Evolutionary conservation across 768 basidiomycete genomes (phyloP).

Genomic region (Russula emetica): DNA sequence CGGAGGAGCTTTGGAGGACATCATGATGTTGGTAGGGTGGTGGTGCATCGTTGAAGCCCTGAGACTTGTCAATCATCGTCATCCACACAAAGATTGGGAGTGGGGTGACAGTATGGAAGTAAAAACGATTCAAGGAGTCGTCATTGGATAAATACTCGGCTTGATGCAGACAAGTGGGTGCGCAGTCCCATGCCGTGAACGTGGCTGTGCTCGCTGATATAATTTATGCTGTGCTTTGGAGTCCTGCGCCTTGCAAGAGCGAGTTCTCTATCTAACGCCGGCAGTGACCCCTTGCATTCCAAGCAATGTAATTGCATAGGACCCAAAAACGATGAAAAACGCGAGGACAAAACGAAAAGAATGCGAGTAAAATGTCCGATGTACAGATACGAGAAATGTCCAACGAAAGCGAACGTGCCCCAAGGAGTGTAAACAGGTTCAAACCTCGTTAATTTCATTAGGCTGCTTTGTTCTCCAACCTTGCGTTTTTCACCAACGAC

Average conservation of each 20-base stretch:
- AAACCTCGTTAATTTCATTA: neutral
- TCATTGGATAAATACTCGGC: neutral
- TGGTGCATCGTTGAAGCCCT: conserved; percentile 18
- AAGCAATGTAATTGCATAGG: neutral
- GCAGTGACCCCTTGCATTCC: neutral
- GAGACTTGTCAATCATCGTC: conserved; percentile 25
- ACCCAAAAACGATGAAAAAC: neutral
- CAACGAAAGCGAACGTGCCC: neutral
- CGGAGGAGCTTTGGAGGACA: conserved; percentile 6
- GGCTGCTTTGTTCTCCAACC: neutral
- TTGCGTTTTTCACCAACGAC: neutral
- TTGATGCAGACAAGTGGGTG: no score
- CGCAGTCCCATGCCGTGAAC: neutral
- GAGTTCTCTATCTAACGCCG: neutral
- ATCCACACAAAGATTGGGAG: neutral
- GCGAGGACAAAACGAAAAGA: conserved; percentile 2
- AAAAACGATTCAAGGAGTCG: neutral
- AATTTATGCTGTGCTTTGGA: neutral
- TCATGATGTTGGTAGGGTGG: conserved; percentile 24
- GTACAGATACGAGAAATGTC: neutral
- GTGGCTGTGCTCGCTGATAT: conserved; percentile 1
- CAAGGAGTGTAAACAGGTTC: neutral
- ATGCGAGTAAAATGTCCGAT: neutral
- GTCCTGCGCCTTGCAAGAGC: neutral
- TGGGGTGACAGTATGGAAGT: neutral